Conservation (phyloP, 2,329 filamentous ascomycete genomes). For the Fusarium clavum region DNA sequence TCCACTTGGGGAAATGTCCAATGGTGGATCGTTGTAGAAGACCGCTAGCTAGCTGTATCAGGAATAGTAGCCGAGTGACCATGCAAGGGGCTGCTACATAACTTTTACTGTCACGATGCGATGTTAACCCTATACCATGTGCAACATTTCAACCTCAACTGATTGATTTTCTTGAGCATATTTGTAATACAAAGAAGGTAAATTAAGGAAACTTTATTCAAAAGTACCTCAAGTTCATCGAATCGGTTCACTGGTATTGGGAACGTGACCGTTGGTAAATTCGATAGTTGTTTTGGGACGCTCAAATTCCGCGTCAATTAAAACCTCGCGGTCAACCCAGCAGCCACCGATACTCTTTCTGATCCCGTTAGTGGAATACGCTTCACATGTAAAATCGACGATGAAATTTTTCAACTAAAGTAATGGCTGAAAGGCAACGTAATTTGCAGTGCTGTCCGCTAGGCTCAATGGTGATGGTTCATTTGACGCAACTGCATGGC, state of each 20-base stretch:
- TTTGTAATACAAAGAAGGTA: neutral
- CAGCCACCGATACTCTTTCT: accelerated
- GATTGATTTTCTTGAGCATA: neutral
- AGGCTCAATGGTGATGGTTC: neutral
- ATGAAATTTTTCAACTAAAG: neutral
- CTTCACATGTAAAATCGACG: neutral
- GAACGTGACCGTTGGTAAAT: neutral
- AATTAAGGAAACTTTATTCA: neutral
- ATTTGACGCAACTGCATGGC: neutral
- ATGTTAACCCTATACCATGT: neutral
- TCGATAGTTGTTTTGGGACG: neutral
- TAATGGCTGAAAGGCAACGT: accelerated
- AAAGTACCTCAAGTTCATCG: neutral
- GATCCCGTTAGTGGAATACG: neutral
- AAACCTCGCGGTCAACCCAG: neutral
- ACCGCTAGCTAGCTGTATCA: neutral
- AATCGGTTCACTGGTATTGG: neutral
- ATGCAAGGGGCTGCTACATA: neutral
- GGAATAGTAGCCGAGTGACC: neutral
- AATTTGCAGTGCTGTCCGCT: neutral
- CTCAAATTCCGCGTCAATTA: accelerated
- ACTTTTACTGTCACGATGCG: neutral
- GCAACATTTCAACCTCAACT: neutral
- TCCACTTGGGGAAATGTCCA: neutral
- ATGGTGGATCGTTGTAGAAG: neutral